Percentiles rank a stretch among this genome's conserved stretches.
Evolutionary conservation across 1,284 basidiomycete species (phyloP).

Genomic region (Exobasidium cylindrosporum): DNA sequence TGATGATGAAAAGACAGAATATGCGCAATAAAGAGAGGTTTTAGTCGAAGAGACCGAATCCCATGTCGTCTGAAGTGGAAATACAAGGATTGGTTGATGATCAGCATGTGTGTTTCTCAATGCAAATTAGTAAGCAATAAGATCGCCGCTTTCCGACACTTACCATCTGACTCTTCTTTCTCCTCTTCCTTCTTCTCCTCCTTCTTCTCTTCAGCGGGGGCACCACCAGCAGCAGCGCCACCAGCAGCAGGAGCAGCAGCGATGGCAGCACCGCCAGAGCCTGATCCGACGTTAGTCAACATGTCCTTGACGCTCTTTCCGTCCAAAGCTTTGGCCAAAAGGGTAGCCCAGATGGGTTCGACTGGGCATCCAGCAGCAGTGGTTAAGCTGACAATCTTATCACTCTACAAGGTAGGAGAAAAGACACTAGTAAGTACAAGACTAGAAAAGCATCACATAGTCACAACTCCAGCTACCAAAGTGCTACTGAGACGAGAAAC

Average conservation of each 20-base stretch:
- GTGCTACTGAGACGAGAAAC: too few species aligned
- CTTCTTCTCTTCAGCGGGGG: conserved; percentile 76
- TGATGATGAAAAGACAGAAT: background rate
- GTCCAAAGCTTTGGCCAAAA: conserved; percentile 95
- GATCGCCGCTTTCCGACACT: conserved; percentile 38
- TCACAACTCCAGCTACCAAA: too few species aligned
- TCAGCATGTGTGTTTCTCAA: conserved; percentile 5
- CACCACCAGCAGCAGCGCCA: conserved; percentile 44
- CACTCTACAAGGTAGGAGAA: too few species aligned
- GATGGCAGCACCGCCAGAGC: conserved; percentile 64
- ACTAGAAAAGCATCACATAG: too few species aligned
- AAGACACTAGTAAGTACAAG: too few species aligned
- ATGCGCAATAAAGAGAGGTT: conserved; percentile 22
- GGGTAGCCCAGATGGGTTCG: conserved; percentile 94
- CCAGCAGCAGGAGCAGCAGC: conserved; percentile 65
- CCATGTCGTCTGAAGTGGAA: conserved; percentile 53
- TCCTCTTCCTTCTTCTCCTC: conserved; percentile 62
- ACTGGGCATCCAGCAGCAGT: conserved; percentile 78
- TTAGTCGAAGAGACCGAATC: conserved; percentile 81
- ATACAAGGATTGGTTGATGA: too few species aligned
- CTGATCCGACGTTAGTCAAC: conserved; percentile 82
- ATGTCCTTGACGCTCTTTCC: conserved; percentile 96
- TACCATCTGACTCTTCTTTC: conserved; percentile 55
- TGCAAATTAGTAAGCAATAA: conserved; percentile 17
- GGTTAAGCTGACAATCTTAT: conserved; percentile 84